Evolutionary conservation across 2,329 filamentous ascomycete genomes (phyloP).

Genomic region (Amylocarpus encephaloides): DNA sequence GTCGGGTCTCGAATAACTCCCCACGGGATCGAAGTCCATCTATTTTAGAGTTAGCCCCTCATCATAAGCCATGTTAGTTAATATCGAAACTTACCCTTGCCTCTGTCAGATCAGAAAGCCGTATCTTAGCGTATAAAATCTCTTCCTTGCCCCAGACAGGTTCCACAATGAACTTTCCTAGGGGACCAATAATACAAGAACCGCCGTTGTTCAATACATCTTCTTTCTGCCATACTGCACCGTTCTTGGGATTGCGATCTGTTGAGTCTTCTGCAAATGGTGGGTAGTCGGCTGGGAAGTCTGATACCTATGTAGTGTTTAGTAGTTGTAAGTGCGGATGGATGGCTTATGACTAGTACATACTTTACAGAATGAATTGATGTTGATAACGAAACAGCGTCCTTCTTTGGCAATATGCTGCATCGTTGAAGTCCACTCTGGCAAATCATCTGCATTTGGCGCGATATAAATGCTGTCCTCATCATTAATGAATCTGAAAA

Average conservation of each 20-base stretch:
- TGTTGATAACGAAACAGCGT: constrained; percentile 38
- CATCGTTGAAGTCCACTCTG: constrained; percentile 36
- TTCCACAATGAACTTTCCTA: constrained; percentile 35
- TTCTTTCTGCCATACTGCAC: constrained; percentile 32
- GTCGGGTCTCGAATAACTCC: too few relatives aligned
- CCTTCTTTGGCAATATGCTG: constrained; percentile 42
- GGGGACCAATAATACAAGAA: constrained; percentile 36
- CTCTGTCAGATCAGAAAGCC: constrained; percentile 32
- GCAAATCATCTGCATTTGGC: constrained; percentile 27
- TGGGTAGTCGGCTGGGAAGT: constrained; percentile 38
- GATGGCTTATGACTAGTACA: too few relatives aligned
- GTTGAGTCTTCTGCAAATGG: constrained; percentile 35
- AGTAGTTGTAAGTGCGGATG: too few relatives aligned
- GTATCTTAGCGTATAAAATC: constrained; percentile 35
- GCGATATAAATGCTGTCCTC: constrained; percentile 26
- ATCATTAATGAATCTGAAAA: background rate
- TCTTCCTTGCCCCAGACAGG: constrained; percentile 37
- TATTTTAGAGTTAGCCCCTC: too few relatives aligned
- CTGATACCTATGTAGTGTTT: constrained; percentile 22
- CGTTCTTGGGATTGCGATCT: constrained; percentile 34
- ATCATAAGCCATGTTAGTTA: too few relatives aligned
- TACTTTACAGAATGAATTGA: constrained; percentile 37
- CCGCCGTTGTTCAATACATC: constrained; percentile 37
- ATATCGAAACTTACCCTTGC: constrained; percentile 30
- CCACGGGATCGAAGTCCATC: too few relatives aligned